Base-by-base conservation (phyloP, 2,329 filamentous ascomycete genomes). In the Arthrinium puccinioides region DNA sequence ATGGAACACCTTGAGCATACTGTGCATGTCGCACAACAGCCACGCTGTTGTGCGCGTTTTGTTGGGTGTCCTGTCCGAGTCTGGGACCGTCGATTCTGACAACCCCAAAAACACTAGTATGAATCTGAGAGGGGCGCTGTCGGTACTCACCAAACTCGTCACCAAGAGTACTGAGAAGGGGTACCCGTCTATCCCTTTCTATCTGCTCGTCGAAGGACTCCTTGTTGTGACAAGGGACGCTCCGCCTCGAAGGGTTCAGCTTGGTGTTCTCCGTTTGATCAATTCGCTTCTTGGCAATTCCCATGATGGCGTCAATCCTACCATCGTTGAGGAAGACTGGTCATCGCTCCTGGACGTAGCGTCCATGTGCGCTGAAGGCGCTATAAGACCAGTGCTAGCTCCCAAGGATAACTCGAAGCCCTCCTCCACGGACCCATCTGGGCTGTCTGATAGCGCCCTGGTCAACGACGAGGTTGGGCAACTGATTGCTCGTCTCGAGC, bases 21-120 rank as follows among this genome's bases (percentile, higher is more conserved):
- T 89, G 1, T 82, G 81, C 63, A 79, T 70, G 49, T 87, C 84
- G 2, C 83, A 87, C 53, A 77, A 86, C 45, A 82, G 82, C 15
- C 80, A 84, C 44, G 75, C 74, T 24, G 80, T 81, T 2, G 70
- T 87, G 31, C 70, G 76, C 38, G 72, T 82, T 18, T 60, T 87
- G 16, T 64, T 87, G 21, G 74, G 81, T 38, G 73, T 81, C 10
- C 60, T 84, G 18, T 69, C 69, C 28, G n/a, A n/a, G n/a, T n/a
- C n/a, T n/a, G n/a, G n/a, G n/a, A n/a, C n/a, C n/a, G n/a, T n/a
- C n/a, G n/a, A n/a, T n/a, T n/a, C n/a, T n/a, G 67, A 69, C 37
- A 64, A 72, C 25, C 59, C 66, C 2, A 75, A 71, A 39, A 69
- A 75, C 35, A 59, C 64, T 14, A 66, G 67, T 30, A 66, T 77